These are phyloP conservation scores for Acanthamoeba culbertsoni DNA, from an alignment of 208 protist species.

Conservation along the genomic window DNA sequence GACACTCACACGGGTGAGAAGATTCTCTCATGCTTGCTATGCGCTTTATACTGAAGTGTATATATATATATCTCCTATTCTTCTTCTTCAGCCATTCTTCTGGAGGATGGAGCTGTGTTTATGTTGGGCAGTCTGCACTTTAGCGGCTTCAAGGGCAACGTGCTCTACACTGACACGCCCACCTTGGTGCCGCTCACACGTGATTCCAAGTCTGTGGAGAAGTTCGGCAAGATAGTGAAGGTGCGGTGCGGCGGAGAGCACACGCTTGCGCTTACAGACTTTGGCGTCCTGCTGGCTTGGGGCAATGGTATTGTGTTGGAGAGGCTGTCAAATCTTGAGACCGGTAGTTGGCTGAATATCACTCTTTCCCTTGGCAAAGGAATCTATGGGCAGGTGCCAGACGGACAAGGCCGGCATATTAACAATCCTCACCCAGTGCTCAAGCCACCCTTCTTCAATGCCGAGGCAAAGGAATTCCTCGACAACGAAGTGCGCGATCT, in stretches of 20 bases:
- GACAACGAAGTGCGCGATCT: background rate
- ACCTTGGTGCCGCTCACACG: background rate
- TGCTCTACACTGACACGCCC: background rate
- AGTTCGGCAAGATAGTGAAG: background rate
- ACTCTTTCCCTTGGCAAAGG: too few relatives aligned
- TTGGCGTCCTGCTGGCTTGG: background rate
- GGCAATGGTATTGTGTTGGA: background rate
- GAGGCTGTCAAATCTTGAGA: too few relatives aligned
- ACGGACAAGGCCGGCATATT: background rate
- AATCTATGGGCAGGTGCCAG: background rate
- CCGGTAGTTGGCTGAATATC: too few relatives aligned
- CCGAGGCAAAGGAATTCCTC: constrained; percentile 3
- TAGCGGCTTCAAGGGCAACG: constrained; percentile 3
- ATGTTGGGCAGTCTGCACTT: background rate
- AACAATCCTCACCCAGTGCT: background rate
- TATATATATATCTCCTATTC: too few relatives aligned
- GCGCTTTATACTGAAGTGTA: too few relatives aligned
- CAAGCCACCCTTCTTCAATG: background rate
- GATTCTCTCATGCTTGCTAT: too few relatives aligned
- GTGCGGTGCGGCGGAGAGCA: background rate
- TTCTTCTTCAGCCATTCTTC: background rate
- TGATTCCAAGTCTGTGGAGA: background rate
- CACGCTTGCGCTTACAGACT: background rate
- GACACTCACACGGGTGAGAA: constrained; percentile 9
- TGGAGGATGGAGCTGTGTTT: background rate